Evolutionary conservation across 257 asterid species (phyloP), one percentile per base, ranked within the genome.

Genomic region (Solanum medicagineum): DNA sequence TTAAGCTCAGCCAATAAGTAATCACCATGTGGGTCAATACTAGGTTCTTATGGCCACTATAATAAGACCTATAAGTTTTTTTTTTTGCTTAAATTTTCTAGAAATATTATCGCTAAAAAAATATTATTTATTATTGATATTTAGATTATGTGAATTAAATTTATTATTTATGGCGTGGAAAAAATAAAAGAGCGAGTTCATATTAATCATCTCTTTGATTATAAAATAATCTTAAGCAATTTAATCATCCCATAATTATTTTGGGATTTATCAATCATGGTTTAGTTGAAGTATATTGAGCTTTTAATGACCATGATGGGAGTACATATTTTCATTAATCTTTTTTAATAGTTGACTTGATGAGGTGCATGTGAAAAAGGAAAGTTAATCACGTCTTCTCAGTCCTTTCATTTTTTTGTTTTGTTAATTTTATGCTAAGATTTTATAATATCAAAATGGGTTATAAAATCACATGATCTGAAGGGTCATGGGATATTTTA

Each of bases 341-440:
- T 44, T 44, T 2, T 73, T 19, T 42, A 11, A n/a, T 49, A 85
- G 91, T 90, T 91, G 90, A 91, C 89, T 73, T 79, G 56, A 83
- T 54, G 13, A 8, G 42, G 74, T 17, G 47, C 90, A 85, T 89
- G 89, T 83, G 87, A 84, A 44, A 29, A 24, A n/a, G 82, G 68
- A 36, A 62, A 83, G 45, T 80, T 87, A 17, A 47, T 87, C 90
- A 85, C 88, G 85, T 87, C 87, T 83, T 20, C 85, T 49, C 84
- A 60, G 2, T 9, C 65, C 14, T 66, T 85, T 29, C 29, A 15
- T 53, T 13, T 6, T 49, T 69, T 55, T 32, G 16, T 24, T 51
- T 6, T 36, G 42, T 36, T 36, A 36, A 16, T 65, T 32, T 69
- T 13, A 66, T 63, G 19, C 4, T 16, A 10, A 24, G 7, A 57